A percentile compares a stretch with the other conserved stretches of the same genome.
phyloP scores from a whole-genome alignment of 2,329 filamentous ascomycete species.

The Saccharata proteae region DNA sequence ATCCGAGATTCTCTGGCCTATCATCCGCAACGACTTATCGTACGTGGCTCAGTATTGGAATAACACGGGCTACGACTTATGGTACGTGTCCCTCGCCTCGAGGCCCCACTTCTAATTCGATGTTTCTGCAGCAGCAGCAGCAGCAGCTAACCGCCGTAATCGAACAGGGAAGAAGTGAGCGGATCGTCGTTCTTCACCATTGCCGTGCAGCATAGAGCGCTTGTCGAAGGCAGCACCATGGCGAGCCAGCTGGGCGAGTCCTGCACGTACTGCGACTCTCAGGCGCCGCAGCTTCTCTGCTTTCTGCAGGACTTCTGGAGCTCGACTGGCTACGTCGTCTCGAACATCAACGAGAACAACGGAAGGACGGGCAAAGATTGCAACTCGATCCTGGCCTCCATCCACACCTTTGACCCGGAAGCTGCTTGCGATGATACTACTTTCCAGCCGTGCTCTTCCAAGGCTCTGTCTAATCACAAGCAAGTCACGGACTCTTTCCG shows the following conservation, averaged over 20 bases:
- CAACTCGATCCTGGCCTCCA: constrained; percentile 24
- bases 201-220: constrained; percentile 24
- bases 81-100: constrained; percentile 12
- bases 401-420: constrained; percentile 17
- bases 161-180: constrained; percentile 27
- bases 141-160: too few species aligned
- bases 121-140: neutral
- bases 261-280: constrained; percentile 24
- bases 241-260: constrained; percentile 25
- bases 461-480: constrained; percentile 24
- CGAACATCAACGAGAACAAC: constrained; percentile 31
- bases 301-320: constrained; percentile 27
- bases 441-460: constrained; percentile 24
- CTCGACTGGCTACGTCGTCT: constrained; percentile 24
- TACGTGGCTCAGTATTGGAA: constrained; percentile 32
- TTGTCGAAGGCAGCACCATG: constrained; percentile 23
- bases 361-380: constrained; percentile 26
- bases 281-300: constrained; percentile 22
- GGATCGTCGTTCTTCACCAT: constrained; percentile 31
- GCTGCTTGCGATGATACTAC: constrained; percentile 25
- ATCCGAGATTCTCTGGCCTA: constrained; percentile 24
- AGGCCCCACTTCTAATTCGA: neutral
- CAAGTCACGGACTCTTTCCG: constrained; percentile 22
- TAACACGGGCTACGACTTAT: constrained; percentile 33
- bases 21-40: constrained; percentile 34